Evolutionary conservation across 805 yeast species (phyloP), one percentile per base, ranked within the genome.

Genomic region (Suhomyces sp.): DNA sequence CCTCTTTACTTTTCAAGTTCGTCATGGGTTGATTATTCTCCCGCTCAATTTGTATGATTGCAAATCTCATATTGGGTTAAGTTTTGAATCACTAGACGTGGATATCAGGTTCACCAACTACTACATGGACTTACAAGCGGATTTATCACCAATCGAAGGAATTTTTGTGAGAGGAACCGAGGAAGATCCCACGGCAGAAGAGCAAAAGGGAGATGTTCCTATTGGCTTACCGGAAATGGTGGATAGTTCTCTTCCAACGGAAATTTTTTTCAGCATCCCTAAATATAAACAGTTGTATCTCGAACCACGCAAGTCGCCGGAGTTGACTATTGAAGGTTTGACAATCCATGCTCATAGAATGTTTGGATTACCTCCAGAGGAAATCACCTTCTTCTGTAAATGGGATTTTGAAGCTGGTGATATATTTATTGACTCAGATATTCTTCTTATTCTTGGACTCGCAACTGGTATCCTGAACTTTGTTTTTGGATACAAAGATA

Each of bases 311-410:
- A 5, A 28, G 10, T 26, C 30, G 4, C 36, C 40, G 8, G 35
- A 25, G 16, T 8, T 85, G 19, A 46, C 54, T 3, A 68, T 85
- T 31, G 83, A 82, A 50, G 79, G 82, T 1, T 53, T 83, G 9
- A 51, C 71, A 2, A 68, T 87, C 16, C 95, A 86, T 56, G 95
- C 96, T 1, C 96, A 91, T 56, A 70, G 98, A 50, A 79, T 90
- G 81, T 88, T 88, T 65, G 98, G 98, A 0, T 54, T 88, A 2
- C 96, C 96, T 0, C 97, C 97, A 0, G 65, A 70, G 6, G 95
- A 87, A 53, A 88, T 91, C 1, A 87, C 97, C 0, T 93, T 86
- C 53, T 79, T 76, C 44, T 88, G 96, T 50, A 81, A 85, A 40
- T 93, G 98, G 98, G 90, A 83, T 40, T 77, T 93, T 46, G 76